Conservation (phyloP, 140 eudicot species). For the Stevia rebaudiana region DNA sequence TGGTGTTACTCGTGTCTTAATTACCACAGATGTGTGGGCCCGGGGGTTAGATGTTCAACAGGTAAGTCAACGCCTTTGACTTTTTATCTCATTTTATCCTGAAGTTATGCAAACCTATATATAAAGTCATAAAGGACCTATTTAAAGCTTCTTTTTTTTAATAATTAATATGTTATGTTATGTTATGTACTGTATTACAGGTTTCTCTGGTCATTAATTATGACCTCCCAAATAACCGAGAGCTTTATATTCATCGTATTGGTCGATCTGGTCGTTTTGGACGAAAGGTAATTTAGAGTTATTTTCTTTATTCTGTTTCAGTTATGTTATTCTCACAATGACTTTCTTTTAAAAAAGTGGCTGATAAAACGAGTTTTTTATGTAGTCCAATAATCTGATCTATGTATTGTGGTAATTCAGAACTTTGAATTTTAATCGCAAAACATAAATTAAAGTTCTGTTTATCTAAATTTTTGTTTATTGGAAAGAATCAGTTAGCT, state of each 20-base stretch:
- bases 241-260: conserved; percentile 95
- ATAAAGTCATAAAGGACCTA: not conserved
- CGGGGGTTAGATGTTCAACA: conserved; percentile 98
- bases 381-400: not conserved
- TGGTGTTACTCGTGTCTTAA: conserved; percentile 79
- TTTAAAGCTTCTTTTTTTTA: not conserved
- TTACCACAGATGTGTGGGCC: conserved; percentile 98
- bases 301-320: not conserved
- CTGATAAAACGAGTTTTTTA: not conserved
- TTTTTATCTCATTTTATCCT: not conserved
- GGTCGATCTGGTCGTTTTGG: conserved; percentile 99
- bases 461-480: not conserved
- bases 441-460: too few species aligned
- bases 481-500: not conserved
- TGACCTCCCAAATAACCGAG: conserved; percentile 95
- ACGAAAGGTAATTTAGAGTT: conserved; percentile 60
- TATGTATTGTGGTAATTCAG: not conserved
- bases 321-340: not conserved
- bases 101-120: not conserved
- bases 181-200: conserved; percentile 32
- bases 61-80: conserved; percentile 31
- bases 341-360: not conserved
- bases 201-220: conserved; percentile 94
- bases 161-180: conserved; percentile 1
- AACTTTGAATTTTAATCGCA: too few species aligned